phyloP scores from a whole-genome alignment of 2,329 filamentous ascomycete genomes.

The Orbilia blumenaviensis region DNA sequence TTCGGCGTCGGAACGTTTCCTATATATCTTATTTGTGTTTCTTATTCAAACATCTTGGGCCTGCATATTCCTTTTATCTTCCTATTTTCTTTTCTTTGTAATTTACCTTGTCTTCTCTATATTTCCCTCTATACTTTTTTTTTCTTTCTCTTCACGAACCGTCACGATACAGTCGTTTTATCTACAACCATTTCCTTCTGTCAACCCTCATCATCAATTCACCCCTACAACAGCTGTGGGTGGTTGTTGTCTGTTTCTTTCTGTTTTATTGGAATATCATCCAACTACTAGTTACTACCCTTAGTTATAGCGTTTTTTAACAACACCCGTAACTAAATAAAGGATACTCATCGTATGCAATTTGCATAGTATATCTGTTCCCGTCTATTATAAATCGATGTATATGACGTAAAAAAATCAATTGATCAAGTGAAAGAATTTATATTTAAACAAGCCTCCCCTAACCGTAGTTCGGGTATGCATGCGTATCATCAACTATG shows the following conservation, averaged over 20 bases:
- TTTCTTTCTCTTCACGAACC: slow-evolving; percentile 24
- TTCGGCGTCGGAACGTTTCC: background rate
- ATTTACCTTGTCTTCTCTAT: background rate
- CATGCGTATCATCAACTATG: too few relatives aligned
- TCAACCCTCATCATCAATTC: background rate
- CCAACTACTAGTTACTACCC: too few relatives aligned
- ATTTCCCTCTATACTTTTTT: background rate
- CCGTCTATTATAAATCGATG: too few relatives aligned
- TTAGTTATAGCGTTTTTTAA: too few relatives aligned
- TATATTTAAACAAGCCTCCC: too few relatives aligned
- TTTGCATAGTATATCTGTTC: too few relatives aligned
- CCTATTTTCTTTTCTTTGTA: slow-evolving; percentile 9
- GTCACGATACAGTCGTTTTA: slow-evolving; percentile 41
- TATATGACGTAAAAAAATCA: too few relatives aligned
- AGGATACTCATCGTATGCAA: too few relatives aligned
- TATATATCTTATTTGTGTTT: background rate
- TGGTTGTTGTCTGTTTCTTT: background rate
- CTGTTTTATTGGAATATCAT: too few relatives aligned
- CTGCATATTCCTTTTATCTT: slow-evolving; percentile 10
- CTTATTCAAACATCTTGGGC: background rate
- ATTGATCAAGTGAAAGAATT: too few relatives aligned
- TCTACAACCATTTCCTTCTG: background rate
- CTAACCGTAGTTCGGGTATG: too few relatives aligned
- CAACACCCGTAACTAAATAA: too few relatives aligned
- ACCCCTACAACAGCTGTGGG: background rate